Conservation (phyloP, 208 protist genomes). For the Phytomonas francai region DNA sequence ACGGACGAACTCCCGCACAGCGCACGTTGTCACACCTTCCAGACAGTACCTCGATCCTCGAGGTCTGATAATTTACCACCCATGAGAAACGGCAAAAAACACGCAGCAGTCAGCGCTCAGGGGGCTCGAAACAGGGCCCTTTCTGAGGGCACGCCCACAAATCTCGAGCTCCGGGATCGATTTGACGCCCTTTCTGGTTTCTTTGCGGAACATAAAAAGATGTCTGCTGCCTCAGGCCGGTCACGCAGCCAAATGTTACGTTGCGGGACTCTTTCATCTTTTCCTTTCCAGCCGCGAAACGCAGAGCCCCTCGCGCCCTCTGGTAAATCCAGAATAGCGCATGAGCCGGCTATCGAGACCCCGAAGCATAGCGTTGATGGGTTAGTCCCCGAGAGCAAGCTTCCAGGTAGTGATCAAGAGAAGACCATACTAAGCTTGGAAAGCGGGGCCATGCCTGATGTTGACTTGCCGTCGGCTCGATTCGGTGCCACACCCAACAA, state of each 20-base stretch:
- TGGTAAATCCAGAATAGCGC: not conserved
- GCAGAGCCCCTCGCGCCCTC: not conserved
- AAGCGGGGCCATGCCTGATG: not conserved
- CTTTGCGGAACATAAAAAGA: conserved; percentile 35
- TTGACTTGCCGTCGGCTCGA: not conserved
- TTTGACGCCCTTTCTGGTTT: conserved; percentile 58
- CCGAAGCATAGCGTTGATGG: not conserved
- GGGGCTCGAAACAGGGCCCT: conserved; percentile 19
- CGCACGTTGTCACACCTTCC: not conserved
- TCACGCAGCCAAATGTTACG: conserved; percentile 9
- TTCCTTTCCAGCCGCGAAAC: not conserved
- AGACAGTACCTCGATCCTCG: not conserved
- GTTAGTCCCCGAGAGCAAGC: not conserved
- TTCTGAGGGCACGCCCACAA: conserved; percentile 46
- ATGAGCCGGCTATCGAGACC: not conserved
- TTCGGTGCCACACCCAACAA: not conserved
- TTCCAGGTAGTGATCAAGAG: not conserved
- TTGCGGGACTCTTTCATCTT: not conserved
- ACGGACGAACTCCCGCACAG: not conserved
- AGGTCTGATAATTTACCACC: not conserved
- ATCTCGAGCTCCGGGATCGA: conserved; percentile 42
- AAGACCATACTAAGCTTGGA: not conserved
- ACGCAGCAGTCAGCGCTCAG: not conserved
- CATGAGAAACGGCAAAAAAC: not conserved
- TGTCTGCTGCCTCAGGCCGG: conserved; percentile 12